Base-by-base conservation (phyloP, 2,329 filamentous ascomycete species). In the Trichophaea hybrida region DNA sequence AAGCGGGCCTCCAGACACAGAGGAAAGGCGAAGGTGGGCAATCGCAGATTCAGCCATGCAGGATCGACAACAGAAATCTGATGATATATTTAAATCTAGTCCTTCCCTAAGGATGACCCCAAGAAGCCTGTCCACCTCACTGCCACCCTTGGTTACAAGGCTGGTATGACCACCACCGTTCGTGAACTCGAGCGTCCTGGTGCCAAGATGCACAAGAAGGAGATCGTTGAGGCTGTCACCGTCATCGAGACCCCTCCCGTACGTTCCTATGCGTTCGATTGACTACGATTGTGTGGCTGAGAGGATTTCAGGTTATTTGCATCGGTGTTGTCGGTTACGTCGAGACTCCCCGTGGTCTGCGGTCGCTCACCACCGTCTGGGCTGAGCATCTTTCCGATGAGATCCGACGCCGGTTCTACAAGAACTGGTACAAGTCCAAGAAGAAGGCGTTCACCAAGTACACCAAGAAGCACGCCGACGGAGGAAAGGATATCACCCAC, bases 351-450 rank as follows among this genome's bases (percentile, higher is more conserved):
- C 93, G 93, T 73, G 93, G 93, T 80, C 89, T 98, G 73, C 91
- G 93, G 77, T 98, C 93, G 69, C 89, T 98, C 77, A 96, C 90
- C 76, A 97, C 93, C 74, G 88, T 98, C 75, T 98, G 93, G 93
- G 93, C 93, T 74, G 93, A 97, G 84, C 93, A 98, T 77, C 78
- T 98, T 77, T 88, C 86, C 78, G 93, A 98, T 77, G 93, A 97
- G 80, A 75, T 98, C 77, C 95, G 95, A 86, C 88, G 93, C 74
- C 88, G 93, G 75, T 98, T 98, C 88, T 98, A 98, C 88, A 97
- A 97, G 89, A 98, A 98, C 86, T 98, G 93, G 93, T 98, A 98
- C 87, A 95, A 95, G 86, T 89, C 84, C 83, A 98, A 98, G 90
- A 97, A 96, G 88, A 98, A 98, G 91, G 93, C 93, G 66, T 98